Conservation (phyloP, 73 alveolate genomes). For the Paramecium biaurelia region DNA sequence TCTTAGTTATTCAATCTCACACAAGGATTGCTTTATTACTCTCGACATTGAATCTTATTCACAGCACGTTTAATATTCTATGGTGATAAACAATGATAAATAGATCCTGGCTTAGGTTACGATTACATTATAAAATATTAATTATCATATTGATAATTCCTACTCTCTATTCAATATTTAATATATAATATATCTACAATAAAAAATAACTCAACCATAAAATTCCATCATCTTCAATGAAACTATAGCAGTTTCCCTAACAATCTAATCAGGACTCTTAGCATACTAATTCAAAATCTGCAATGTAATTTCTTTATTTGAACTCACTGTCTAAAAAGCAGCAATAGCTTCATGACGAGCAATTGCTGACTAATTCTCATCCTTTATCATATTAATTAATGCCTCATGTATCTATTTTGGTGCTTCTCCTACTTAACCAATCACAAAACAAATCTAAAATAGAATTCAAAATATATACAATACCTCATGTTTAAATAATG, state of each 20-base stretch:
- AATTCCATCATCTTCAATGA: not conserved
- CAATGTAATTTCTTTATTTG: not conserved
- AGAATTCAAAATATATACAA: too few species aligned
- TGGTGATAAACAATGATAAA: slow-evolving; percentile 5
- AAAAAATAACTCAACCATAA: not conserved
- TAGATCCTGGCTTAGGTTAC: not conserved
- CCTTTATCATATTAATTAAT: not conserved
- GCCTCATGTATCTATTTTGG: not conserved
- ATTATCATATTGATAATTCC: not conserved
- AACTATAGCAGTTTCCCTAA: not conserved
- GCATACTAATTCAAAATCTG: not conserved
- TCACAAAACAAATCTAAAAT: slow-evolving; percentile 11
- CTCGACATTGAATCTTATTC: not conserved
- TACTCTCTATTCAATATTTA: not conserved
- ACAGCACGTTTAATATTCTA: not conserved
- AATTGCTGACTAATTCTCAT: not conserved
- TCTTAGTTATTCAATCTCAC: not conserved
- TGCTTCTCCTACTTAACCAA: not conserved
- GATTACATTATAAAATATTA: not conserved
- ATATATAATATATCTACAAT: not conserved
- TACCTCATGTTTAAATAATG: too few species aligned
- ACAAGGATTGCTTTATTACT: not conserved
- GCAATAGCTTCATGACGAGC: slow-evolving; percentile 21
- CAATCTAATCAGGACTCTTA: not conserved
- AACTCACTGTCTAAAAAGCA: not conserved